A percentile compares a stretch with the other conserved stretches of the same genome.
phyloP scores from a whole-genome alignment of 2,329 filamentous ascomycete species.

The Pseudohalonectria lignicola region DNA sequence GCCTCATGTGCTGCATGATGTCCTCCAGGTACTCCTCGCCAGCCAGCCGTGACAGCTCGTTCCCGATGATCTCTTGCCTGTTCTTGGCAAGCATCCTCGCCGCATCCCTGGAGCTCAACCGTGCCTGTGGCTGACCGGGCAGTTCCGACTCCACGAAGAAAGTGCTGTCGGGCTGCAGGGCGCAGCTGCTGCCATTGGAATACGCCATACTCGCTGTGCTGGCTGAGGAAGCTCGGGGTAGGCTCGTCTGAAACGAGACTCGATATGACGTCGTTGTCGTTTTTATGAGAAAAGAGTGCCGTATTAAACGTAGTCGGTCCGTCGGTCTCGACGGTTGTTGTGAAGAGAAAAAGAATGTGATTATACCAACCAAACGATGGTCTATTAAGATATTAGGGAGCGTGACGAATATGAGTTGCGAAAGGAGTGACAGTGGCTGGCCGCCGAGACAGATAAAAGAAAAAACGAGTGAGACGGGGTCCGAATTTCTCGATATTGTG shows the following conservation, averaged over 20 bases:
- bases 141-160: slow-evolving; percentile 50
- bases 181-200: slow-evolving; percentile 14
- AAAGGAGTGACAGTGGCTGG: slow-evolving; percentile 49
- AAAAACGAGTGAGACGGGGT: slow-evolving; percentile 10
- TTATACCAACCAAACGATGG: slow-evolving; percentile 5
- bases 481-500: no score
- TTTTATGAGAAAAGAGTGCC: slow-evolving; percentile 5
- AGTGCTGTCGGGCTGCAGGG: slow-evolving; percentile 32
- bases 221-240: slow-evolving; percentile 7
- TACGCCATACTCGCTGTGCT: slow-evolving; percentile 17
- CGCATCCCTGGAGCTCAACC: slow-evolving; percentile 62
- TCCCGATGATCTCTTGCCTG: slow-evolving; percentile 77
- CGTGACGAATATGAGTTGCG: slow-evolving; percentile 35
- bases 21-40: slow-evolving; percentile 91
- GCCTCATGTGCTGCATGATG: slow-evolving; percentile 84
- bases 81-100: slow-evolving; percentile 69
- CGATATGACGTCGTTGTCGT: not conserved
- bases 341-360: slow-evolving; percentile 11
- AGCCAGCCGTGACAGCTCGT: slow-evolving; percentile 76
- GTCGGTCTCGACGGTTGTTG: slow-evolving; percentile 20
- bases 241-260: not conserved
- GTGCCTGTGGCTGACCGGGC: slow-evolving; percentile 35
- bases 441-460: slow-evolving; percentile 29
- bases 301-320: slow-evolving; percentile 11
- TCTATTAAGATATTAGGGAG: slow-evolving; percentile 47